Evolutionary conservation across 805 yeast genomes (phyloP).

Genomic region (Metschnikowia reukaufii): DNA sequence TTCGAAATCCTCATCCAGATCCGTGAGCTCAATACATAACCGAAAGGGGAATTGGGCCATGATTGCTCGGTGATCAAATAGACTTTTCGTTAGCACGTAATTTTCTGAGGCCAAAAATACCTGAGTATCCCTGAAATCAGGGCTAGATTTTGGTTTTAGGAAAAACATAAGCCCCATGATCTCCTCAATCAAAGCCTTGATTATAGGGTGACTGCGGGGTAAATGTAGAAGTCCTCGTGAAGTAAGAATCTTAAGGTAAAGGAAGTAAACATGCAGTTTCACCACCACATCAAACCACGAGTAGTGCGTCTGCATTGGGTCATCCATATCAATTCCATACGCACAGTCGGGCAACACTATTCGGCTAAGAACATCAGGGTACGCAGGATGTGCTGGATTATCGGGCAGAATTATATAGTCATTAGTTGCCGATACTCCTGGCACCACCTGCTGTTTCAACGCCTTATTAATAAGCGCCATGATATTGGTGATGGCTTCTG

Average conservation of each 20-base stretch:
- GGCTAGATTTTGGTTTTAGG: conserved; percentile 14
- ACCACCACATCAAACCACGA: conserved; percentile 29
- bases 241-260: conserved; percentile 27
- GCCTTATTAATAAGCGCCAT: conserved; percentile 19
- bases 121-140: conserved; percentile 7
- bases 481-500: conserved; percentile 16
- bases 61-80: conserved; percentile 25
- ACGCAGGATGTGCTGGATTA: conserved; percentile 21
- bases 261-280: conserved; percentile 22
- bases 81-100: conserved; percentile 22
- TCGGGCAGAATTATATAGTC: conserved; percentile 11
- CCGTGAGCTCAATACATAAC: conserved; percentile 19
- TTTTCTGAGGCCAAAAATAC: conserved; percentile 19
- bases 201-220: conserved; percentile 25
- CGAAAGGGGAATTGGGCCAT: conserved; percentile 28
- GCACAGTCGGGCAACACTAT: conserved; percentile 18
- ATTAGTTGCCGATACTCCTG: conserved; percentile 11
- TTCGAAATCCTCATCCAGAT: conserved; percentile 24
- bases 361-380: conserved; percentile 8
- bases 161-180: conserved; percentile 22
- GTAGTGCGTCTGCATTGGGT: conserved; percentile 12
- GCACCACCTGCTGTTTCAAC: conserved; percentile 16
- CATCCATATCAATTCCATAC: conserved; percentile 17
- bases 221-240: conserved; percentile 23
- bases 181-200: conserved; percentile 19